Evolutionary conservation across 352 stramenopile genomes (phyloP), one percentile per base, ranked within the genome.

Genomic region (Aphanomyces euteiches): DNA sequence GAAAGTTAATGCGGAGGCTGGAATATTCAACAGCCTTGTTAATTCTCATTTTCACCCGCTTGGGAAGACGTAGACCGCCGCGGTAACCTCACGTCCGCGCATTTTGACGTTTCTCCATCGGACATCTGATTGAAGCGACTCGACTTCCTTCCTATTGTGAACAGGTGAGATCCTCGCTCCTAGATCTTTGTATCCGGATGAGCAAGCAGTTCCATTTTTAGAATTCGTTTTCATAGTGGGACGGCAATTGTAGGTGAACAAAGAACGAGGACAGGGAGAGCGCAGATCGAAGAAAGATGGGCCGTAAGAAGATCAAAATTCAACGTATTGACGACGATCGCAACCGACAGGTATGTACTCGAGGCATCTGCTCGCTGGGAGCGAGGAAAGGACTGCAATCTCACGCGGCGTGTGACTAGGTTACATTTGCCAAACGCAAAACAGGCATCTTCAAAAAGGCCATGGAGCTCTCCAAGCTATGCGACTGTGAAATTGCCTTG

Each of bases 251-350:
- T 54, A 59, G 47, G 47, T 66, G 56, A 45, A 21, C 50, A 72
- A 21, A 54, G 28, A 58, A 17, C 37, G 36, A 12, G 28, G 43
- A 50, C 43, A 12, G 43, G 43, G 17, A n/a, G 43, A 50, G 43
- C 43, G 43, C 43, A 50, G 43, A 50, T 40, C n/a, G 13, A 15
- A 58, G 7, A 28, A 85, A 3, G 34, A 92, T 92, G 85, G 85
- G 85, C 74, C 84, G 85, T 75, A 93, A 93, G 81, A 93, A 93
- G 78, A 93, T 93, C 72, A 88, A 93, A 77, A 93, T 93, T 72
- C 85, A 92, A 72, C 83, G 85, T 68, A 93, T 93, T 69, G 85
- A 90, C 47, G 85, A 93, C 69, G 85, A 90, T 72, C 85, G 85
- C 74, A 93, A 93, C 72, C 85, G 85, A 17, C 84, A 92, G 64